phyloP scores from a whole-genome alignment of 139 green algal species.

The Bryopsis sp. region DNA sequence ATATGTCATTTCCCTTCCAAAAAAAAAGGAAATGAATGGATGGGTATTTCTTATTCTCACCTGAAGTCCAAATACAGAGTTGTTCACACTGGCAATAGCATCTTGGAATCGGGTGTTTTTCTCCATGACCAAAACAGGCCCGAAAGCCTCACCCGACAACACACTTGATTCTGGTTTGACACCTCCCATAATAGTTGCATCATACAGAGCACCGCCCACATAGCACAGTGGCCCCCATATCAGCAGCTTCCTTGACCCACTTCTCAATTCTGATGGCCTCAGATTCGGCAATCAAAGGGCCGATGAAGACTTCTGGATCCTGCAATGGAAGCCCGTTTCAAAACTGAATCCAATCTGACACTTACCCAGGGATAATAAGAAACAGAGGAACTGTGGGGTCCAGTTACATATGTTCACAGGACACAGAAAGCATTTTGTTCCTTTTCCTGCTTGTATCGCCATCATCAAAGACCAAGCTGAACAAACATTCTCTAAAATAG shows the following conservation, averaged over 20 bases:
- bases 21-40: no score
- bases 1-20: no score
- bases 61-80: constrained; percentile 29
- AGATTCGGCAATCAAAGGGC: constrained; percentile 29
- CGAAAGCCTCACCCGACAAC: constrained; percentile 28
- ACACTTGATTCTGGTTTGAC: constrained; percentile 16
- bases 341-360: background rate
- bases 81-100: constrained; percentile 24
- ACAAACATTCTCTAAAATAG: no score
- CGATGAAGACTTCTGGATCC: constrained; percentile 33
- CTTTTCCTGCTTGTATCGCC: no score
- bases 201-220: constrained; percentile 27
- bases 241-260: constrained; percentile 28
- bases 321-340: background rate
- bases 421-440: no score
- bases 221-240: constrained; percentile 21
- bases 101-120: constrained; percentile 24
- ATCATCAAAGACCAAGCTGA: no score
- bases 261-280: constrained; percentile 30
- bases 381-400: no score
- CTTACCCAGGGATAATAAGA: no score
- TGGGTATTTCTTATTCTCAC: background rate
- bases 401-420: no score
- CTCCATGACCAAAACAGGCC: constrained; percentile 23
- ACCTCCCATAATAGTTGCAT: constrained; percentile 29